These are phyloP conservation scores for Stephanodiscus minutulus DNA, from an alignment of 108 stramenopile genomes.

Conservation along the genomic window DNA sequence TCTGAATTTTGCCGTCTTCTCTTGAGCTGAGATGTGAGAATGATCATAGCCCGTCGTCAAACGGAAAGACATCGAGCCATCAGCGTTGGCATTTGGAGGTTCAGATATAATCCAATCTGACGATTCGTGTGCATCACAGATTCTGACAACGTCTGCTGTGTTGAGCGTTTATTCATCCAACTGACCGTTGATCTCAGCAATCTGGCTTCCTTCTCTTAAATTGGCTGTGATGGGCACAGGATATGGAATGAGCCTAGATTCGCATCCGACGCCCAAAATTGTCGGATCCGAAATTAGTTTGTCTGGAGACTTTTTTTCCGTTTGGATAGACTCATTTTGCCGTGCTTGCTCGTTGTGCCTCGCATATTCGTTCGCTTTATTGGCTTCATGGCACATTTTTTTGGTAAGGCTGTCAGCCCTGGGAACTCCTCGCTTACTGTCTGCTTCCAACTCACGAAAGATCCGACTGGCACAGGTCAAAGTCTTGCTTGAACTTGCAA, in stretches of 20 bases:
- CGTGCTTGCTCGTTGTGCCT: neutral
- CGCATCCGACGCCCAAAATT: neutral
- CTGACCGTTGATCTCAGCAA: constrained; percentile 26
- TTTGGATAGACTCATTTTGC: constrained; percentile 26
- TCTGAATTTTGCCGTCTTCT: constrained; percentile 22
- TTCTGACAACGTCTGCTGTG: constrained; percentile 22
- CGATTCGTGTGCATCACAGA: constrained; percentile 39
- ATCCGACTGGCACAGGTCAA: constrained; percentile 13
- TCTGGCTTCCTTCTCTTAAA: constrained; percentile 25
- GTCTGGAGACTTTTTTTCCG: constrained; percentile 4
- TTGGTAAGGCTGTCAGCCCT: neutral
- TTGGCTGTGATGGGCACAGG: constrained; percentile 34
- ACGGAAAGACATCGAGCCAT: constrained; percentile 16
- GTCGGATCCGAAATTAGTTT: neutral
- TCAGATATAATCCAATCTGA: constrained; percentile 27
- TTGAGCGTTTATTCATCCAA: constrained; percentile 13
- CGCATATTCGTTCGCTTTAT: neutral
- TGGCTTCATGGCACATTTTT: neutral
- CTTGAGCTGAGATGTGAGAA: constrained; percentile 25
- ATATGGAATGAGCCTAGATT: constrained; percentile 16
- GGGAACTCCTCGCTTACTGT: neutral
- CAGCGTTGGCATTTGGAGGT: constrained; percentile 1
- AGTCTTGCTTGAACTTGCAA: constrained; percentile 6
- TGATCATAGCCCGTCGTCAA: constrained; percentile 32
- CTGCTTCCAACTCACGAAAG: constrained; percentile 17